Conservation (phyloP, 2,329 filamentous ascomycete species). For the Thielaviopsis euricoi region DNA sequence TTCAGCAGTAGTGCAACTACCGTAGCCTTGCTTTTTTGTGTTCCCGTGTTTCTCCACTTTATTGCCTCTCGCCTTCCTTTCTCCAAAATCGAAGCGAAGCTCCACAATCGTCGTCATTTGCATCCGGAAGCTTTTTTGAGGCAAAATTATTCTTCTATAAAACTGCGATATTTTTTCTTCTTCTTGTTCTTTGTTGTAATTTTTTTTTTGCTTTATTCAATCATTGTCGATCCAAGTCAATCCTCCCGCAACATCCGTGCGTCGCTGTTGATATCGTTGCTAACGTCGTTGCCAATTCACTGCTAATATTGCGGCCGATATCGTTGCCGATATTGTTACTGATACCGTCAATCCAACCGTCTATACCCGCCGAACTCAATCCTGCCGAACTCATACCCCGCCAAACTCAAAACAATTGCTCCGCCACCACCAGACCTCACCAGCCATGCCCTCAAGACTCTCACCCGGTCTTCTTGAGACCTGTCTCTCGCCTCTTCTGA, state of each 20-base stretch:
- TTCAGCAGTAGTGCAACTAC: background rate
- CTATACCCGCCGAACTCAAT: background rate
- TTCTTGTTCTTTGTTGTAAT: too few relatives aligned
- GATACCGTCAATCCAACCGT: too few relatives aligned
- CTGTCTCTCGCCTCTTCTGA: conserved; percentile 38
- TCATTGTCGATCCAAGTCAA: too few relatives aligned
- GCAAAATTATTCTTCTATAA: too few relatives aligned
- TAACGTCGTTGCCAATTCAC: too few relatives aligned
- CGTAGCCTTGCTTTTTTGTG: background rate
- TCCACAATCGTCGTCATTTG: background rate
- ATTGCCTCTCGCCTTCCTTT: background rate
- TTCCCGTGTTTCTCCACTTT: background rate
- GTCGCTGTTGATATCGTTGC: background rate
- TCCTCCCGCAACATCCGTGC: background rate
- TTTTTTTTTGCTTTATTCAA: too few relatives aligned
- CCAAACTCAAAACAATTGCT: background rate
- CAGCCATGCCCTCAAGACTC: conserved; percentile 12
- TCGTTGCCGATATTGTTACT: too few relatives aligned
- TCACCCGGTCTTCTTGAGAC: conserved; percentile 26
- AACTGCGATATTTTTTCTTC: background rate
- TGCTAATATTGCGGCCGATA: too few relatives aligned
- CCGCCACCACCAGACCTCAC: too few relatives aligned
- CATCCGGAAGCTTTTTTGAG: background rate
- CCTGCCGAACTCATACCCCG: background rate
- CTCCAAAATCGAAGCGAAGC: background rate